These are phyloP conservation scores for Cytospora leucostoma DNA, from an alignment of 2,329 filamentous ascomycete species.

Conservation along the genomic window DNA sequence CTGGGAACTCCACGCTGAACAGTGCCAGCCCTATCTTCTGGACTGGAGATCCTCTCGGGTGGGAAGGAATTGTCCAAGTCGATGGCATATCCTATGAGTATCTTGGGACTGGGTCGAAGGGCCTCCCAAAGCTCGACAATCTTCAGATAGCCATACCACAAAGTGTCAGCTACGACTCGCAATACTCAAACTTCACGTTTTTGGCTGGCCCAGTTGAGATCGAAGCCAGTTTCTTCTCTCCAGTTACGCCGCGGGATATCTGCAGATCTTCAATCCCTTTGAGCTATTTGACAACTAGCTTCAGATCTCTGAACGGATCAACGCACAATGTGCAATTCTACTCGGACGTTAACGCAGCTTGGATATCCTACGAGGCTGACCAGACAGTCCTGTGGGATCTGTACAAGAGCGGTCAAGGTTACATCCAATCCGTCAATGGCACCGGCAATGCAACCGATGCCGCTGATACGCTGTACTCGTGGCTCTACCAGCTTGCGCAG, in stretches of 20 bases:
- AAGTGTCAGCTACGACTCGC: slow-evolving; percentile 30
- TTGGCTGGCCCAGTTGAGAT: slow-evolving; percentile 39
- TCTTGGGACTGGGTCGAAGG: slow-evolving; percentile 45
- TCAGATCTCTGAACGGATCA: slow-evolving; percentile 57
- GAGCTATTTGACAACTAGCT: slow-evolving; percentile 69
- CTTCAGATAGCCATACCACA: slow-evolving; percentile 26
- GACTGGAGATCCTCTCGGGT: slow-evolving; percentile 24
- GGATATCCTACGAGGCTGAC: slow-evolving; percentile 71
- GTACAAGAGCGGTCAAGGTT: slow-evolving; percentile 34
- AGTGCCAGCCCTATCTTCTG: slow-evolving; percentile 61
- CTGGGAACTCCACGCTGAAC: slow-evolving; percentile 70
- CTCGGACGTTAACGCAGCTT: slow-evolving; percentile 69
- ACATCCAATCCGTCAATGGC: slow-evolving; percentile 44
- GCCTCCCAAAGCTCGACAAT: slow-evolving; percentile 38
- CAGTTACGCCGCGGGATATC: slow-evolving; percentile 74
- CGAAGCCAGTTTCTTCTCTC: slow-evolving; percentile 60
- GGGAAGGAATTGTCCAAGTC: slow-evolving; percentile 29
- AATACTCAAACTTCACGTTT: slow-evolving; percentile 32
- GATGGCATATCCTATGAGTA: slow-evolving; percentile 41
- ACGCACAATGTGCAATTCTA: slow-evolving; percentile 56
- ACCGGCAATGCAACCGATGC: slow-evolving; percentile 10
- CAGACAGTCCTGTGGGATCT: slow-evolving; percentile 69
- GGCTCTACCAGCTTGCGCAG: slow-evolving; percentile 24
- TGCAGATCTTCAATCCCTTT: slow-evolving; percentile 76
- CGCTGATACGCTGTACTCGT: slow-evolving; percentile 23